A percentile compares a stretch with the other conserved stretches of the same genome.
Conservation (phyloP, 2,329 filamentous ascomycete species). For the Claviceps sp. region DNA sequence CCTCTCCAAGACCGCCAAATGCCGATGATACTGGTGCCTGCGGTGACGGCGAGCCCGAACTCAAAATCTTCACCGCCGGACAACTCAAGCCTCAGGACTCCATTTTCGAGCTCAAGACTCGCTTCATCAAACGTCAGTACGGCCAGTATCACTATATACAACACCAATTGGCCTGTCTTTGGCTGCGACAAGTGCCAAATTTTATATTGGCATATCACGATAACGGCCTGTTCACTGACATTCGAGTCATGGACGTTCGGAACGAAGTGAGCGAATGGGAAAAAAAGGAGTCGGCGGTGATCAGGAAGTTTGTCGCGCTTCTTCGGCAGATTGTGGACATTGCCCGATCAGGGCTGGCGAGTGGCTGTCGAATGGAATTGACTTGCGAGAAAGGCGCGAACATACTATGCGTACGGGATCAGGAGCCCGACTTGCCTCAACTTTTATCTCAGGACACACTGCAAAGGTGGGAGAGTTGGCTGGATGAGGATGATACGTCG, state of each 20-base stretch:
- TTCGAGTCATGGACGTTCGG: not conserved
- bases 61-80: slow-evolving; percentile 1
- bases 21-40: not conserved
- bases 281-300: no score
- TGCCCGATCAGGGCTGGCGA: not conserved
- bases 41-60: slow-evolving; percentile 11
- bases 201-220: slow-evolving; percentile 29
- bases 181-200: slow-evolving; percentile 24
- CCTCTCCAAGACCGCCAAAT: not conserved
- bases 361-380: not conserved
- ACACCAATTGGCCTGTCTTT: slow-evolving; percentile 28
- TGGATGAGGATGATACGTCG: not conserved
- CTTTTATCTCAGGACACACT: not conserved
- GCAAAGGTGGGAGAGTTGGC: not conserved
- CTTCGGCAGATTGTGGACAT: not conserved
- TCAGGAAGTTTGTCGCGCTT: not conserved
- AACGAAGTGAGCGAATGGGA: not conserved
- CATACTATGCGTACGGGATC: not conserved
- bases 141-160: slow-evolving; percentile 14
- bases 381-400: not conserved
- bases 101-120: slow-evolving; percentile 33
- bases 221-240: not conserved
- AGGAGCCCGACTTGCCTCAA: not conserved
- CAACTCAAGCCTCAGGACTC: slow-evolving; percentile 12
- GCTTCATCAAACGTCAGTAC: slow-evolving; percentile 13